These are phyloP conservation scores for Apiospora sp. DNA, from an alignment of 2,329 filamentous ascomycete genomes.

Conservation along the genomic window DNA sequence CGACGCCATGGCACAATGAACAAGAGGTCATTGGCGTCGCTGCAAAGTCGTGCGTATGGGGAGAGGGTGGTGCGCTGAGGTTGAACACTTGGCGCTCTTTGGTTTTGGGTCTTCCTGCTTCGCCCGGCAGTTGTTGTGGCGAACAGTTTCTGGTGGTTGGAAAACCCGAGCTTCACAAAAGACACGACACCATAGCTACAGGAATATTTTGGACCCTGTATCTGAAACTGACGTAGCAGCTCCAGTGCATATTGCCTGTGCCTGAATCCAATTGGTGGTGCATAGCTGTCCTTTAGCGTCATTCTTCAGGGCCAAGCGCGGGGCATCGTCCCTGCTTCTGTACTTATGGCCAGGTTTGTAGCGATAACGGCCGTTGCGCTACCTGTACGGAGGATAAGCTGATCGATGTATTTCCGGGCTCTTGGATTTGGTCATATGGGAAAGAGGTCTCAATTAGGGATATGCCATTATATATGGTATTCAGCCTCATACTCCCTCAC, in stretches of 20 bases:
- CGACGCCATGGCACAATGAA: conserved; percentile 36
- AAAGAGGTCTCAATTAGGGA: not conserved
- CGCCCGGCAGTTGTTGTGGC: not conserved
- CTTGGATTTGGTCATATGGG: not conserved
- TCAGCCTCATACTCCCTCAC: not conserved
- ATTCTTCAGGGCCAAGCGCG: conserved; percentile 14
- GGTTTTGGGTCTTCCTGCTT: not conserved
- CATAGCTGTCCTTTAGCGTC: conserved; percentile 17
- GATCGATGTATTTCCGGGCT: not conserved
- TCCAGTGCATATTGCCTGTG: not conserved
- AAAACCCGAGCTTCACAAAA: not conserved
- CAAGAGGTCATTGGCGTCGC: conserved; percentile 18
- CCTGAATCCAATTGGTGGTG: not conserved
- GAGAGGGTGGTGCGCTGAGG: not conserved
- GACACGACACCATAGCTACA: not conserved
- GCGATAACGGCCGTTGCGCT: not conserved
- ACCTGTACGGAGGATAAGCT: not conserved
- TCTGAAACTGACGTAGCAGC: conserved; percentile 10
- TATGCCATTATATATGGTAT: not conserved
- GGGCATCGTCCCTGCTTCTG: not conserved
- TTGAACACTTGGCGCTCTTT: not conserved
- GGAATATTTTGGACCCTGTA: not conserved
- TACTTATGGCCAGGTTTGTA: not conserved
- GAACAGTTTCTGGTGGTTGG: not conserved
- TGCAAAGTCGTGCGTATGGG: not conserved